A percentile compares a stretch with the other conserved stretches of the same genome.
Evolutionary conservation across 345 rosid genomes (phyloP).

Genomic region (Acer yangbiense): DNA sequence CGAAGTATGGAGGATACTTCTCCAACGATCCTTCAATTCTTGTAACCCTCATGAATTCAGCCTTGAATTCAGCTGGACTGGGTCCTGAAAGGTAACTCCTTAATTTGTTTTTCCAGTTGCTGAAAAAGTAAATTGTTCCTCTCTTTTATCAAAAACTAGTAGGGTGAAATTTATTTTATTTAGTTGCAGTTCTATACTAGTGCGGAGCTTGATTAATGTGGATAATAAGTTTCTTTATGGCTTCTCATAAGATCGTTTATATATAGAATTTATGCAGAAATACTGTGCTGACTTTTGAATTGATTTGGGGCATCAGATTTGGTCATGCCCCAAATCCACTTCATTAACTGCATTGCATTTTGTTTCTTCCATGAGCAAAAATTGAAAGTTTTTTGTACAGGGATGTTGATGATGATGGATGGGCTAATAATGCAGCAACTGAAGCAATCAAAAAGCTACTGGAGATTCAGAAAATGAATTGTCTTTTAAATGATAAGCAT

Average conservation of each 20-base stretch:
- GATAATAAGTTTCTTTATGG: not conserved
- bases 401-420: slow-evolving; percentile 23
- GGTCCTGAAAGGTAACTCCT: slow-evolving; percentile 51
- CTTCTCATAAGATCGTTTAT: not conserved
- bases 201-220: not conserved
- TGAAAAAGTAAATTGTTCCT: not conserved
- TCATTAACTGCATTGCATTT: not conserved
- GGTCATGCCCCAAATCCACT: not conserved
- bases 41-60: slow-evolving; percentile 35
- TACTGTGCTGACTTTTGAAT: not conserved
- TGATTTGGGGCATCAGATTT: not conserved
- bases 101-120: not conserved
- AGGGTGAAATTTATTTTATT: slow-evolving; percentile 2
- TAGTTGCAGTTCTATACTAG: not conserved
- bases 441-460: slow-evolving; percentile 45
- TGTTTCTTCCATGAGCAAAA: slow-evolving; percentile 6
- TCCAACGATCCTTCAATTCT: slow-evolving; percentile 38
- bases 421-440: slow-evolving; percentile 41
- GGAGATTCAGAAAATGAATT: slow-evolving; percentile 27
- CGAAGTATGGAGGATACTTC: slow-evolving; percentile 48
- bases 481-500: slow-evolving; percentile 10
- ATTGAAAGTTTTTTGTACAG: slow-evolving; percentile 22
- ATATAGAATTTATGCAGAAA: not conserved
- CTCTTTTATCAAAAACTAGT: not conserved
- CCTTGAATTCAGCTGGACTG: slow-evolving; percentile 44